A percentile compares a stretch with the other conserved stretches of the same genome.
Evolutionary conservation across 495 filamentous ascomycete genomes (phyloP).

Genomic region (Trichoderma parareesei): DNA sequence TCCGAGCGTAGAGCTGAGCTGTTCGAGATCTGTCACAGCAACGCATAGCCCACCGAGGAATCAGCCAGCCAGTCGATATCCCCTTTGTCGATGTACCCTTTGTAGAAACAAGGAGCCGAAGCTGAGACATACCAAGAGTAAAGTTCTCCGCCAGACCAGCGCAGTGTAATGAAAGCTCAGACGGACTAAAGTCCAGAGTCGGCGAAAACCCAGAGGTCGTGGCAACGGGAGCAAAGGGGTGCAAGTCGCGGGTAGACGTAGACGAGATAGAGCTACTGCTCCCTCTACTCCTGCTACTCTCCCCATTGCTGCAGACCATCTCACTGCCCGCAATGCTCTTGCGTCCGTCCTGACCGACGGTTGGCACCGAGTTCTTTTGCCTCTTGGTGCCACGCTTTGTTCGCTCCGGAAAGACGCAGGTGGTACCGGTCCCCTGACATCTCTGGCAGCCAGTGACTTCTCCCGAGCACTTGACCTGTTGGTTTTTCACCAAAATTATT

Average conservation of each 20-base stretch:
- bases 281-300: background rate
- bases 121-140: background rate
- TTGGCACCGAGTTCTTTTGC: background rate
- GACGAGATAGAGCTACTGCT: background rate
- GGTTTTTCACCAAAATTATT: too few species aligned
- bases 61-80: background rate
- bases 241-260: background rate
- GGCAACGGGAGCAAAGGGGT: background rate
- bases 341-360: background rate
- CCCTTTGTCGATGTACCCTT: background rate
- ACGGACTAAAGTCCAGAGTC: background rate
- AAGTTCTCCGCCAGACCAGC: background rate
- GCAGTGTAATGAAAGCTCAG: background rate
- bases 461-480: slow-evolving; percentile 3
- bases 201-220: background rate
- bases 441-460: slow-evolving; percentile 4
- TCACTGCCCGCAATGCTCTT: background rate
- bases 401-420: slow-evolving; percentile 1
- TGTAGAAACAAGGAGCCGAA: too few species aligned
- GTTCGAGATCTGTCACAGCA: background rate
- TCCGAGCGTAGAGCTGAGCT: background rate
- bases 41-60: background rate
- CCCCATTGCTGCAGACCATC: background rate
- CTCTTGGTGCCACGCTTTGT: slow-evolving; percentile 3
- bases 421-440: background rate